These are phyloP conservation scores for Aspergillus unguis DNA, from an alignment of 2,329 filamentous ascomycete genomes.

Conservation along the genomic window DNA sequence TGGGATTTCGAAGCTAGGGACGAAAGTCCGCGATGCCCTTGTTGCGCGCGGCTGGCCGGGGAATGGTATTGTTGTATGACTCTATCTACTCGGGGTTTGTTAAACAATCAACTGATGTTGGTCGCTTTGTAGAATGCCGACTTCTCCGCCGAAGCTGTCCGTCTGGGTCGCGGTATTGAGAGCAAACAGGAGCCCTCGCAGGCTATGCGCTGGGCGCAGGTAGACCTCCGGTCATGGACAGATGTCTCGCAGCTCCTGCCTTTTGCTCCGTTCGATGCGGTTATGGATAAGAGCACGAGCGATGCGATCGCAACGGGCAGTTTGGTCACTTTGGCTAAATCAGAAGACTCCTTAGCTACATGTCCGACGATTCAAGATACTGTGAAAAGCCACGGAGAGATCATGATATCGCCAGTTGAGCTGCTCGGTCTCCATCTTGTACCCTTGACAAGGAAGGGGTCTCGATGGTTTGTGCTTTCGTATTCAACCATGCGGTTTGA, in stretches of 20 bases:
- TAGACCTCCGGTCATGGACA: conserved; percentile 31
- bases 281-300: conserved; percentile 38
- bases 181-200: conserved; percentile 14
- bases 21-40: conserved; percentile 29
- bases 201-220: conserved; percentile 33
- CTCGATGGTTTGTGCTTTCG: conserved; percentile 32
- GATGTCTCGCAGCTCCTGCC: conserved; percentile 24
- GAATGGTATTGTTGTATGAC: conserved; percentile 31
- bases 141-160: conserved; percentile 38
- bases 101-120: neutral
- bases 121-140: conserved; percentile 31
- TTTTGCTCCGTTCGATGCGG: conserved; percentile 31
- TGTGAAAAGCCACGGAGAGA: conserved; percentile 8
- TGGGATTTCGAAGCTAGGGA: conserved; percentile 32
- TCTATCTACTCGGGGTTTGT: neutral
- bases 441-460: conserved; percentile 26
- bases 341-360: conserved; percentile 6
- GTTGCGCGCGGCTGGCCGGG: conserved; percentile 25
- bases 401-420: conserved; percentile 32
- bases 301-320: conserved; percentile 35
- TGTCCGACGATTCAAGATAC: conserved; percentile 24
- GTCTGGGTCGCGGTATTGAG: conserved; percentile 29
- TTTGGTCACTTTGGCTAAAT: conserved; percentile 13
- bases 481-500: conserved; percentile 37
- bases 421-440: conserved; percentile 33